Evolutionary conservation across 164 flowering plant genomes (phyloP).

Genomic region (Umbellularia californica): DNA sequence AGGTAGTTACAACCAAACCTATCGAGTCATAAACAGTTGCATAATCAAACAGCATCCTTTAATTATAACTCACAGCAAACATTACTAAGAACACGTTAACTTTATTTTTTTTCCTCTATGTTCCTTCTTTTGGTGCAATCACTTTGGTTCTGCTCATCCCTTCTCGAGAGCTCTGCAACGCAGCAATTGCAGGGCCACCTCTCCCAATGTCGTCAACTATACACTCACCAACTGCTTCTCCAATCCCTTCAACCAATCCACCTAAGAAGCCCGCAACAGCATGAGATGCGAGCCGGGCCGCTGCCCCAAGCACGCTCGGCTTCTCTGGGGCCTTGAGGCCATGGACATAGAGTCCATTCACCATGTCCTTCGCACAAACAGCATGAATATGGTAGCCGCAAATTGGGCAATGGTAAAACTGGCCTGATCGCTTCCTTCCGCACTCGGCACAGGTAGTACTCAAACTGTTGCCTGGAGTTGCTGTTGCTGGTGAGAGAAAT

Average conservation of each 20-base stretch:
- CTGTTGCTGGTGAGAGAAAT: constrained; percentile 26
- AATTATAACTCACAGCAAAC: background rate
- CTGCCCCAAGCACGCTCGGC: constrained; percentile 46
- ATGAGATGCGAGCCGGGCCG: constrained; percentile 57
- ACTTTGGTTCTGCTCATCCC: background rate
- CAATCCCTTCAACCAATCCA: constrained; percentile 65
- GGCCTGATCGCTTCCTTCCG: constrained; percentile 48
- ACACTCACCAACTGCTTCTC: constrained; percentile 67
- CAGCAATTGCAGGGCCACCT: constrained; percentile 9
- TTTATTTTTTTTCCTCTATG: background rate
- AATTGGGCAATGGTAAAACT: constrained; percentile 47
- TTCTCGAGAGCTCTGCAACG: background rate
- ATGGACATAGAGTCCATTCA: constrained; percentile 55
- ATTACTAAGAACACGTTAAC: background rate
- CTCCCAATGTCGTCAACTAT: constrained; percentile 36
- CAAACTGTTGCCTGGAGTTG: constrained; percentile 10
- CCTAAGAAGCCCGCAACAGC: constrained; percentile 57
- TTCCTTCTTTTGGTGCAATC: background rate
- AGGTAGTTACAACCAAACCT: background rate
- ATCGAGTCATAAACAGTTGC: background rate
- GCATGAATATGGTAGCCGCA: constrained; percentile 76
- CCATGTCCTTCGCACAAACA: constrained; percentile 66
- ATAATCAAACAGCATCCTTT: background rate
- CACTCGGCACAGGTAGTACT: constrained; percentile 45
- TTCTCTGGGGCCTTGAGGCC: constrained; percentile 36